A percentile compares a stretch with the other conserved stretches of the same genome.
phyloP scores from a whole-genome alignment of 192 early-diverging fungal genomes.

The Ambispora gerdemannii region DNA sequence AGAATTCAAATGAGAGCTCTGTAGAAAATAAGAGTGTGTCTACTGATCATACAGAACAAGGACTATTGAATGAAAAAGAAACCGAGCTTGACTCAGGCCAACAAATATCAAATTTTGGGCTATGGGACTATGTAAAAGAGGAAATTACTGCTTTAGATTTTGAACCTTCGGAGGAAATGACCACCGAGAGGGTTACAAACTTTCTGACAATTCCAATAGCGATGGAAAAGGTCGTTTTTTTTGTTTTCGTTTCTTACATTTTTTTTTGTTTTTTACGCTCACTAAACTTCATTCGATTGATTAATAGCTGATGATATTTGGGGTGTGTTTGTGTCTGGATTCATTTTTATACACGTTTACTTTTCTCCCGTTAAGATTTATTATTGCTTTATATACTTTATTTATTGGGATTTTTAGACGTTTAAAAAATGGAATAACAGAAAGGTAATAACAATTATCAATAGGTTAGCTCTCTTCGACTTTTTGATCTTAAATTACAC shows the following conservation, averaged over 20 bases:
- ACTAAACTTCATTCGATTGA: neutral
- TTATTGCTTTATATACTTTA: conserved; percentile 59
- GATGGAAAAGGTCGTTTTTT: conserved; percentile 91
- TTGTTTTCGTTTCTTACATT: too few species aligned
- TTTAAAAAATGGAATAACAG: conserved; percentile 35
- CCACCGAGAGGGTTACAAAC: conserved; percentile 82
- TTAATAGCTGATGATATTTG: conserved; percentile 79
- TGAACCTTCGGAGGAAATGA: conserved; percentile 75
- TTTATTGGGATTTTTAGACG: conserved; percentile 42
- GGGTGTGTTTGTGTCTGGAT: conserved; percentile 88
- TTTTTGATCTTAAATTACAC: neutral
- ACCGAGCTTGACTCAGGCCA: too few species aligned
- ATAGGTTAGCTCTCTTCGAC: conserved; percentile 27
- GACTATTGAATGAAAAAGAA: neutral
- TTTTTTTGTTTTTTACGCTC: neutral
- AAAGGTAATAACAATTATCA: conserved; percentile 29
- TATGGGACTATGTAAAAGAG: conserved; percentile 61
- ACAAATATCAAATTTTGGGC: conserved; percentile 35
- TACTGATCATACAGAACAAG: neutral
- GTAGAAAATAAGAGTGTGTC: neutral
- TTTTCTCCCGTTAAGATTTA: conserved; percentile 83
- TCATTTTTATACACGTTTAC: conserved; percentile 95
- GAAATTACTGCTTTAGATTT: conserved; percentile 63
- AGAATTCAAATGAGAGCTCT: too few species aligned
- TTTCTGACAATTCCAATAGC: conserved; percentile 84